Percentiles rank a stretch among this genome's conserved stretches.
Evolutionary conservation across 352 stramenopile species (phyloP).

Genomic region (Globisporangium viniferum): DNA sequence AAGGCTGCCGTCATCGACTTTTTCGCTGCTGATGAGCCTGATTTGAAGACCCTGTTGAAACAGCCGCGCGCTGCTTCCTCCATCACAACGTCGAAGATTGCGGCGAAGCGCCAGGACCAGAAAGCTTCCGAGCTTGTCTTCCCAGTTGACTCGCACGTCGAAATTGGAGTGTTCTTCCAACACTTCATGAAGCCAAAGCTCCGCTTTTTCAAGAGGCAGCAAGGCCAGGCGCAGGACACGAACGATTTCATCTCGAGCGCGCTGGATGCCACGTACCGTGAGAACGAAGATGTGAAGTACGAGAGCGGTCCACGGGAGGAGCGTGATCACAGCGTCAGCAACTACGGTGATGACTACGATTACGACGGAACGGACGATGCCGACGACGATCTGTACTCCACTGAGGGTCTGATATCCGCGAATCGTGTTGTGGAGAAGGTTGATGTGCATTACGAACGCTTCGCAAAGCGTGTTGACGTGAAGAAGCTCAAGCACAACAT

Average conservation of each 20-base stretch:
- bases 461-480: conserved; percentile 97
- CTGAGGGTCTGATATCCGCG: conserved; percentile 70
- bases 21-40: conserved; percentile 36
- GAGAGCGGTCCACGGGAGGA: conserved; percentile 3
- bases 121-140: conserved; percentile 68
- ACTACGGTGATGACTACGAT: conserved; percentile 35
- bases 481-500: conserved; percentile 96
- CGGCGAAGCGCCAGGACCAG: conserved; percentile 43
- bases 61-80: conserved; percentile 28
- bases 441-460: conserved; percentile 89
- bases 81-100: conserved; percentile 48
- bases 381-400: conserved; percentile 46
- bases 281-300: conserved; percentile 17
- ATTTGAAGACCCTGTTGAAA: conserved; percentile 48
- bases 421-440: conserved; percentile 95
- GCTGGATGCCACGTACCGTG: conserved; percentile 18
- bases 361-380: conserved; percentile 20
- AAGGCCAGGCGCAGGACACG: conserved; percentile 1
- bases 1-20: conserved; percentile 54
- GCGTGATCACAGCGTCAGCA: conserved; percentile 1
- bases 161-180: conserved; percentile 65
- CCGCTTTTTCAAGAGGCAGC: conserved; percentile 51
- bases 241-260: conserved; percentile 21
- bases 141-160: conserved; percentile 72
- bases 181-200: conserved; percentile 78